Percentiles rank a stretch among this genome's conserved stretches.
Evolutionary conservation across 2,329 filamentous ascomycete genomes (phyloP).

Genomic region (Knufia fluminis): DNA sequence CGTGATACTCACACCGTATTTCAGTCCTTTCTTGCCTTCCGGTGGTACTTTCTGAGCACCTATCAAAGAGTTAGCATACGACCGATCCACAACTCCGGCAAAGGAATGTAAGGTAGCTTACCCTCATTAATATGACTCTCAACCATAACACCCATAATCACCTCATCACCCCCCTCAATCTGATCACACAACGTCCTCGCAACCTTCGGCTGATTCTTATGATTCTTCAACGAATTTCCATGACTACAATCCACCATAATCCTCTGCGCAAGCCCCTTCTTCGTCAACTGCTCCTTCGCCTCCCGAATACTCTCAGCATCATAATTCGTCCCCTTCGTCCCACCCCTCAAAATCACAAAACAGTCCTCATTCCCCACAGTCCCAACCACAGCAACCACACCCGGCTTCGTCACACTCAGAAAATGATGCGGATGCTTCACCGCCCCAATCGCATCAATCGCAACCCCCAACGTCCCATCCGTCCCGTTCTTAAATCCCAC

Average conservation of each 20-base stretch:
- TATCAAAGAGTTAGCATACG: constrained; percentile 16
- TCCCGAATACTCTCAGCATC: constrained; percentile 73
- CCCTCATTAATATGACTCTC: constrained; percentile 94
- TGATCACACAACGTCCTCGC: constrained; percentile 74
- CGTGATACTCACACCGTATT: constrained; percentile 28
- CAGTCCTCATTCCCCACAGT: constrained; percentile 93
- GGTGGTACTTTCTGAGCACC: constrained; percentile 27
- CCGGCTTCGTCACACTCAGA: constrained; percentile 97
- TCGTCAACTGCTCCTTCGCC: constrained; percentile 66
- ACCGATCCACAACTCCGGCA: not conserved
- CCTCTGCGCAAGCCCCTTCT: constrained; percentile 76
- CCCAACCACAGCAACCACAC: constrained; percentile 80
- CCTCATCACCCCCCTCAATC: constrained; percentile 74
- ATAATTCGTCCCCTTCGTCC: constrained; percentile 86
- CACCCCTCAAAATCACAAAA: constrained; percentile 90
- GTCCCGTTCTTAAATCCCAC: constrained; percentile 99
- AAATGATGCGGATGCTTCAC: constrained; percentile 67
- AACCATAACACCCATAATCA: constrained; percentile 95
- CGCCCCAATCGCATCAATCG: constrained; percentile 90
- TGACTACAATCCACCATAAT: constrained; percentile 99
- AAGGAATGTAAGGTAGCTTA: constrained; percentile 61
- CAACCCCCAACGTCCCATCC: constrained; percentile 80
- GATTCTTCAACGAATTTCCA: constrained; percentile 95
- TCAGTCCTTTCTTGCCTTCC: constrained; percentile 26
- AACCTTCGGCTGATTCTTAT: constrained; percentile 93